A percentile compares a stretch with the other conserved stretches of the same genome.
These are phyloP conservation scores for Paraurostyla sp. DNA, from an alignment of 73 alveolate genomes.

Conservation along the genomic window DNA sequence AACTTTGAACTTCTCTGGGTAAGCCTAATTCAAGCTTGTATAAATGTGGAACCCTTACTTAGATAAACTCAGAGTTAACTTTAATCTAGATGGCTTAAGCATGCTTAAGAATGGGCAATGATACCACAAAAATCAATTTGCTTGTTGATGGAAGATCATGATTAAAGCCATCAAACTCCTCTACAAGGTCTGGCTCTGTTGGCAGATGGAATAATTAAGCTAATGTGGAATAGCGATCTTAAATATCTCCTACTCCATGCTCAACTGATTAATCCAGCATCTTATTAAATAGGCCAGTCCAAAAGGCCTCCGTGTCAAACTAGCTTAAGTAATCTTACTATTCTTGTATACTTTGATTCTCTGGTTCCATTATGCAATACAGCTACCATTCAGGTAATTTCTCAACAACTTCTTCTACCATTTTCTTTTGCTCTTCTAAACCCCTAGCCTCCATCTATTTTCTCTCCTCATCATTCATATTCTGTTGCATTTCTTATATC, in stretches of 20 bases:
- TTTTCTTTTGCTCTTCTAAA: conserved; percentile 47
- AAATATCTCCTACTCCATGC: conserved; percentile 23
- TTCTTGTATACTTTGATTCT: not conserved
- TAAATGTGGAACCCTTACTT: conserved; percentile 60
- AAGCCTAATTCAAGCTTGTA: conserved; percentile 46
- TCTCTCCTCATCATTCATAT: conserved; percentile 69
- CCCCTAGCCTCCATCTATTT: conserved; percentile 75
- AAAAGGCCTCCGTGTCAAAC: conserved; percentile 25
- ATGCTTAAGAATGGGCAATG: conserved; percentile 47
- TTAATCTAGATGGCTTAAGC: conserved; percentile 40
- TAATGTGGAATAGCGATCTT: not conserved
- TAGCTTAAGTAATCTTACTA: not conserved
- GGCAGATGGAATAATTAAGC: not conserved
- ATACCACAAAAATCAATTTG: conserved; percentile 50
- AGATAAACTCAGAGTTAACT: not conserved
- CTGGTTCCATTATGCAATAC: conserved; percentile 51
- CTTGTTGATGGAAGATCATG: conserved; percentile 20
- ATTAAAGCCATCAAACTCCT: conserved; percentile 71
- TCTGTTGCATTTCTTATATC: conserved; percentile 82
- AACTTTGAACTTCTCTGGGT: conserved; percentile 1
- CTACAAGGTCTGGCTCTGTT: conserved; percentile 41
- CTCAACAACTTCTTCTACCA: conserved; percentile 62
- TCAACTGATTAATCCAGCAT: not conserved
- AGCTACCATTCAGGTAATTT: conserved; percentile 70
- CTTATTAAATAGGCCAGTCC: not conserved